Percentiles rank a stretch among this genome's conserved stretches.
Conservation (phyloP, 179 eudicot genomes). For the Actinidia polygama region DNA sequence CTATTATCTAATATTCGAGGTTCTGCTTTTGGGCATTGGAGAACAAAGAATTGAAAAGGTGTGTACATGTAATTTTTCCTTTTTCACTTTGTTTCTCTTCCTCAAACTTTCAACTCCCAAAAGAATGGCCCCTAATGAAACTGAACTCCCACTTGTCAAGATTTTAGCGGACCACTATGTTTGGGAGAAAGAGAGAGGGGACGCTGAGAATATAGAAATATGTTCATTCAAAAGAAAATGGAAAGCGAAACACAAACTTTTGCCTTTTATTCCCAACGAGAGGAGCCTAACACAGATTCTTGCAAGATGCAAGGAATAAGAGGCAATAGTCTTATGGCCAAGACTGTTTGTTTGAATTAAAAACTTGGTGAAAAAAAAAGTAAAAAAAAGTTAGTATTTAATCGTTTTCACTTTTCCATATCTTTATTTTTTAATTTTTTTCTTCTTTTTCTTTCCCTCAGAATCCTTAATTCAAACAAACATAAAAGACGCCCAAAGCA, state of each 20-base stretch:
- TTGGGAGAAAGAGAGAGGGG: not conserved
- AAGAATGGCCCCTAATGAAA: not conserved
- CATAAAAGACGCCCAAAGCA: no score
- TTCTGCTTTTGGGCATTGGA: not conserved
- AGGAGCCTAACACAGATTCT: not conserved
- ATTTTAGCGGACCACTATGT: not conserved
- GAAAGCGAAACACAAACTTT: not conserved
- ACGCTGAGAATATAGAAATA: not conserved
- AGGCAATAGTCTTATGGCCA: not conserved
- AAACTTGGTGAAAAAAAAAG: no score
- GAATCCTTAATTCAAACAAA: no score
- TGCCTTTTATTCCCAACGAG: not conserved
- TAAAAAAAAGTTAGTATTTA: no score
- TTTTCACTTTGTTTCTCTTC: not conserved
- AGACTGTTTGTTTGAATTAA: no score
- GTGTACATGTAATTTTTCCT: no score
- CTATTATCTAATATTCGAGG: not conserved
- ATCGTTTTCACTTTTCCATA: no score
- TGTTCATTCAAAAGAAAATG: not conserved
- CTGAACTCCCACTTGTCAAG: conserved; percentile 6
- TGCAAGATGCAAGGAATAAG: not conserved
- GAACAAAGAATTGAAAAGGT: not conserved
- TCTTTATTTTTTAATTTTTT: no score
- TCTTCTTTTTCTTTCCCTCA: no score
- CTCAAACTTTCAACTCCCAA: not conserved